These are phyloP conservation scores for Colletotrichum siamense DNA, from an alignment of 2,329 filamentous ascomycete genomes.

Conservation along the genomic window DNA sequence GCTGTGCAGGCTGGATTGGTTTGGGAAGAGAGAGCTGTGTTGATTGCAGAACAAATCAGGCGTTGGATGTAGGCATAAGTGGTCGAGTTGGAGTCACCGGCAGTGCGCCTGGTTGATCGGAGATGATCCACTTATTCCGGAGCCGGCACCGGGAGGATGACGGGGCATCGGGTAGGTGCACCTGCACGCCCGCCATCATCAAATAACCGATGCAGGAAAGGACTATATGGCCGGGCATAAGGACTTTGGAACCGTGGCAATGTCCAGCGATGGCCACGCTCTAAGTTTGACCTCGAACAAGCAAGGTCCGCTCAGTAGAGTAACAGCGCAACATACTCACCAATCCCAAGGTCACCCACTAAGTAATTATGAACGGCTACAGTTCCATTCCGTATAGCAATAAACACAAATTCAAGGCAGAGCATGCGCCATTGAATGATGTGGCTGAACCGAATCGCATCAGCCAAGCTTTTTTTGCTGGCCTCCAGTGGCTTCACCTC, in stretches of 20 bases:
- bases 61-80: neutral
- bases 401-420: fast-evolving
- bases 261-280: neutral
- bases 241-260: neutral
- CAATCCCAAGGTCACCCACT: too few species aligned
- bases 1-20: fast-evolving
- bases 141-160: neutral
- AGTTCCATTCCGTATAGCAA: fast-evolving
- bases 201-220: neutral
- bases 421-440: neutral
- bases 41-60: neutral
- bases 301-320: neutral
- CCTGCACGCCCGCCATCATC: neutral
- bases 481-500: neutral
- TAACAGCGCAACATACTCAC: neutral
- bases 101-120: too few species aligned
- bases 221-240: neutral
- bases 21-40: neutral
- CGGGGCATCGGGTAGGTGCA: neutral
- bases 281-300: neutral
- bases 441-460: constrained; percentile 11
- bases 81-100: neutral
- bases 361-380: neutral
- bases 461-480: constrained; percentile 17
- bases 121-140: neutral